Conservation (phyloP, 2,329 filamentous ascomycete genomes). For the Penicillium palitans region DNA sequence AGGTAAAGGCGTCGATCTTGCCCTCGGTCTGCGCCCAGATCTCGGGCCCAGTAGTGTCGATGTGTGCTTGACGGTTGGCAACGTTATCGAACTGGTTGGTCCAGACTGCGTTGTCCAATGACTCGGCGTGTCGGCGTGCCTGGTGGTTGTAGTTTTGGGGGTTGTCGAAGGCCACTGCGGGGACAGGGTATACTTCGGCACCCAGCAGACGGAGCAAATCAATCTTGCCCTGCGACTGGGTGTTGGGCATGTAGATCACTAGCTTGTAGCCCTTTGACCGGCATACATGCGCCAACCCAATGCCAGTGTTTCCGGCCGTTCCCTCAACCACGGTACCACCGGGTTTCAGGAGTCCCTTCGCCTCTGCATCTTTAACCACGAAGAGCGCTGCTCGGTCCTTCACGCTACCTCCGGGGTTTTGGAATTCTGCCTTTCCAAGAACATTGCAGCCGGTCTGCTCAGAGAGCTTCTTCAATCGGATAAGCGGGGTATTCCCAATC, state of each 20-base stretch:
- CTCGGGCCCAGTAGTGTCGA: slow-evolving; percentile 95
- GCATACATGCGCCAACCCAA: slow-evolving; percentile 95
- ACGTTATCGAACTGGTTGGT: slow-evolving; percentile 99
- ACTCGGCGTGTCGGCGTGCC: slow-evolving; percentile 83
- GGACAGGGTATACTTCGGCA: slow-evolving; percentile 93
- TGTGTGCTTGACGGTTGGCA: slow-evolving; percentile 88
- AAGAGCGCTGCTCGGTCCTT: slow-evolving; percentile 96
- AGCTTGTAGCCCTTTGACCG: slow-evolving; percentile 87
- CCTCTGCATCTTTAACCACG: slow-evolving; percentile 91
- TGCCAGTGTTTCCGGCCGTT: slow-evolving; percentile 96
- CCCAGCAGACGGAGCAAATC: slow-evolving; percentile 87
- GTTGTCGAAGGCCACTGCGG: slow-evolving; percentile 92
- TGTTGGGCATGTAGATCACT: slow-evolving; percentile 99
- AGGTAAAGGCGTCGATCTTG: slow-evolving; percentile 89
- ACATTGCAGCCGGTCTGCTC: slow-evolving; percentile 90
- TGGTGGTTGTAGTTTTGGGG: slow-evolving; percentile 98
- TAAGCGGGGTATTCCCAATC: slow-evolving; percentile 95
- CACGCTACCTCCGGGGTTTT: slow-evolving; percentile 93
- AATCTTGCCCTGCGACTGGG: slow-evolving; percentile 96
- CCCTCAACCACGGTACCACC: slow-evolving; percentile 96
- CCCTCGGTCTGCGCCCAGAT: slow-evolving; percentile 92
- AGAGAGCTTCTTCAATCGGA: slow-evolving; percentile 84
- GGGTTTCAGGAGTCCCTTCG: slow-evolving; percentile 74
- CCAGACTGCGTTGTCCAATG: slow-evolving; percentile 87
- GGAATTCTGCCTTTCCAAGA: slow-evolving; percentile 96